Base-by-base conservation (phyloP, 1,139 yeast species). In the Pichia sp. region DNA sequence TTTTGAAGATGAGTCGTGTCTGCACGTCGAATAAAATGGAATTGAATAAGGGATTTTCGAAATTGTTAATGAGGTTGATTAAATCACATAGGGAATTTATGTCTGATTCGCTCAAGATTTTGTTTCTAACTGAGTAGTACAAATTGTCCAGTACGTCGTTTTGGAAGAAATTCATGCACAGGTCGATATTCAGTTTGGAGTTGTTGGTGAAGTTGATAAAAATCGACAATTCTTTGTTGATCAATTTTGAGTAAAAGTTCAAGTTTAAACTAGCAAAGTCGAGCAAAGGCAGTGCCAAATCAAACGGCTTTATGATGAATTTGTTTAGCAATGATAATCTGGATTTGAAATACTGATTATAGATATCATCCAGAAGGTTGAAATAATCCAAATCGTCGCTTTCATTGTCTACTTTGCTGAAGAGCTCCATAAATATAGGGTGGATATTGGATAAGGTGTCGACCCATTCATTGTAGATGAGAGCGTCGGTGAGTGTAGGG, bases 1-100 rank as follows among this genome's bases (percentile, higher is more conserved):
- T 82, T 57, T 92, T 72, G 65, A 89, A 86, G 2, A 88, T 82
- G 40, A 90, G 70, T 50, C 96, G 71, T 3, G 88, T 74, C 64
- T 90, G 97, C 1, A 83, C 79, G 58, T 86, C 96, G 50, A 80
- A 79, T 24, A 85, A 65, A 13, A 89, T 75, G 0, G 95, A 89
- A 51, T 77, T 79, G 56, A 86, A 82, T 7, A 87, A 68, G 7
- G 16, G 75, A 52, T 84, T 88, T 56, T 80, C 80, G 55, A 80
- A 82, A 53, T 82, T 79, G 53, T 82, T 84, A 29, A 90, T 68
- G 27, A 88, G 67, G 1, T 86, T 76, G 1, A 92, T 80, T 42
- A 89, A 69, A 59, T 88, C 94, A 64, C 96, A 87, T 26, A 92
- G 68, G 20, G 72, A 70, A 29, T 75, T 71, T 23, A 89, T 82